A percentile compares a stretch with the other conserved stretches of the same genome.
phyloP scores from a whole-genome alignment of 2,329 filamentous ascomycete species.

The Byssothecium circinans region DNA sequence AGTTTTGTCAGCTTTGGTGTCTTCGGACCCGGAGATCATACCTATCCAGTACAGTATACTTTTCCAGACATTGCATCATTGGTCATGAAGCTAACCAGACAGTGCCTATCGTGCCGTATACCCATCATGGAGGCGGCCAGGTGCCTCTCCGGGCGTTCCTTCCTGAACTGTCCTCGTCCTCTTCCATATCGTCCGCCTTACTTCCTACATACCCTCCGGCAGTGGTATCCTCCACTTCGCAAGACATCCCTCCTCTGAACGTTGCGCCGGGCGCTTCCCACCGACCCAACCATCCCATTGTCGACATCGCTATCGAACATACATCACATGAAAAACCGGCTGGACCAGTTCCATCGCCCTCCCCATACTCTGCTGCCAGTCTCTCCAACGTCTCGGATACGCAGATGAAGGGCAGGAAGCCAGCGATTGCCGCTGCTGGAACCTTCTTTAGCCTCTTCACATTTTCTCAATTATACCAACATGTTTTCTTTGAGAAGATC shows the following conservation, averaged over 20 bases:
- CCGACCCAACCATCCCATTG: conserved; percentile 20
- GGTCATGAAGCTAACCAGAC: conserved; percentile 27
- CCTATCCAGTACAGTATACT: conserved; percentile 5
- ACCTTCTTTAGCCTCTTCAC: conserved; percentile 42
- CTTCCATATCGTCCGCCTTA: conserved; percentile 23
- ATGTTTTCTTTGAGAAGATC: conserved; percentile 34
- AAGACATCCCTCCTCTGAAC: conserved; percentile 12
- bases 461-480: conserved; percentile 42
- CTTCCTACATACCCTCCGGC: conserved; percentile 29
- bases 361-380: conserved; percentile 17
- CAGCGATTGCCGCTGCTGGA: conserved; percentile 37
- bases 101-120: conserved; percentile 42
- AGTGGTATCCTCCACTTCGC: conserved; percentile 20
- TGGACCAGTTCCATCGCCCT: conserved; percentile 16
- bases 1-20: conserved; percentile 33
- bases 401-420: conserved; percentile 42
- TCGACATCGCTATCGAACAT: conserved; percentile 32
- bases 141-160: conserved; percentile 33
- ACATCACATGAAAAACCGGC: conserved; percentile 25
- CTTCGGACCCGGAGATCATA: conserved; percentile 19
- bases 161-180: conserved; percentile 26
- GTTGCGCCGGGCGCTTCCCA: conserved; percentile 34
- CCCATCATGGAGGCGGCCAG: conserved; percentile 40
- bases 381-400: conserved; percentile 20
- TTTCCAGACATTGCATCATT: conserved; percentile 14